phyloP scores from a whole-genome alignment of 202 grass and related monocot species.

The Bolboschoenoplectus hybrid region DNA sequence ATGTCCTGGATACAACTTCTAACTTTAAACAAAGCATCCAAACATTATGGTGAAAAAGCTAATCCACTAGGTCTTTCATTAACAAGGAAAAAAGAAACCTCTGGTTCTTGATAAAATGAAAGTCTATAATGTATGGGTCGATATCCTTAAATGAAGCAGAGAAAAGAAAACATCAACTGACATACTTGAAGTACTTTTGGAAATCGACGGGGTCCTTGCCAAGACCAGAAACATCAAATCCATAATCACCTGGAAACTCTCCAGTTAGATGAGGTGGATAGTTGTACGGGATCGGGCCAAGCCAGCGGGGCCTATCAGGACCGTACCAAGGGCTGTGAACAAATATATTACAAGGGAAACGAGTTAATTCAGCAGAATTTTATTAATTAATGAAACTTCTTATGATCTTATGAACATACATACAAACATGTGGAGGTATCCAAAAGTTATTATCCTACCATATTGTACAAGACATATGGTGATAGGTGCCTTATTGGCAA shows the following conservation, averaged over 20 bases:
- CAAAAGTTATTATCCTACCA: background rate
- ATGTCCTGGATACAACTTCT: background rate
- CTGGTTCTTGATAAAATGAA: background rate
- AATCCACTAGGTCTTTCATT: background rate
- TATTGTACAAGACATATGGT: background rate
- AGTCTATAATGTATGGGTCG: background rate
- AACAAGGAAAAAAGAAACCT: background rate
- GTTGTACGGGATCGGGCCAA: constrained; percentile 73
- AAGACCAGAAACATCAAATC: constrained; percentile 88
- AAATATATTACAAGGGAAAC: background rate
- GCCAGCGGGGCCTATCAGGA: constrained; percentile 74
- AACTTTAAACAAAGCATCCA: background rate
- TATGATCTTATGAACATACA: background rate
- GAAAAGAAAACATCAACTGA: constrained; percentile 3
- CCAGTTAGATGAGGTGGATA: constrained; percentile 76
- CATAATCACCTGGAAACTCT: constrained; percentile 88
- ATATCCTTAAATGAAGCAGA: background rate
- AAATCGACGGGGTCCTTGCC: constrained; percentile 81
- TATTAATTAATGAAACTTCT: background rate
- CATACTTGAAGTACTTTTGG: constrained; percentile 91
- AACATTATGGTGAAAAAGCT: background rate
- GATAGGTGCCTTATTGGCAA: background rate
- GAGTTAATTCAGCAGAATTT: background rate
- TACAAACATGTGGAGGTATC: background rate
- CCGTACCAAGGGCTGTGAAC: constrained; percentile 77